phyloP scores from a whole-genome alignment of 805 yeast species.

The Kodamaea laetipori region DNA sequence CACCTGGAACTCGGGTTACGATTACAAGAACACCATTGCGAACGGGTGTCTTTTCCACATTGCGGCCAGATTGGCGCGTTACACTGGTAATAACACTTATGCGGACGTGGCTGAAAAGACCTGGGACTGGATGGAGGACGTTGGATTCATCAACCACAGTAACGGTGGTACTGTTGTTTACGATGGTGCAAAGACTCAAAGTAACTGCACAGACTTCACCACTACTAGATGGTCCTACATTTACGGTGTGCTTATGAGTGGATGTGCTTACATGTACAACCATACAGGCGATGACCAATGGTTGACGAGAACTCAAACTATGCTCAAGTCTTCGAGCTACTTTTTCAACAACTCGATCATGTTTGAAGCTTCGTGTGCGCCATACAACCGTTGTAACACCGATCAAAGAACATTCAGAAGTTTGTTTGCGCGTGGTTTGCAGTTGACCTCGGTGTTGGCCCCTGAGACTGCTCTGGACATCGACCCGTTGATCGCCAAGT shows the following conservation, averaged over 20 bases:
- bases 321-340: constrained; percentile 39
- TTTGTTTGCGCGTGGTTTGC: constrained; percentile 65
- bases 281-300: constrained; percentile 52
- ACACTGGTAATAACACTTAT: constrained; percentile 72
- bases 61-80: constrained; percentile 85
- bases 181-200: constrained; percentile 59
- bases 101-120: constrained; percentile 71
- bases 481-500: constrained; percentile 40
- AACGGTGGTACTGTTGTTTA: constrained; percentile 32
- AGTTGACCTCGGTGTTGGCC: constrained; percentile 55
- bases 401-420: constrained; percentile 79
- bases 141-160: constrained; percentile 18
- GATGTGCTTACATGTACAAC: constrained; percentile 70
- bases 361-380: constrained; percentile 65
- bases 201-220: constrained; percentile 53
- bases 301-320: constrained; percentile 37
- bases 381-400: constrained; percentile 55
- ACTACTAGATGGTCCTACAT: constrained; percentile 66
- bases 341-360: constrained; percentile 50
- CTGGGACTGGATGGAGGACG: constrained; percentile 76
- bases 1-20: constrained; percentile 91
- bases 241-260: constrained; percentile 66
- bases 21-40: constrained; percentile 89
- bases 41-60: constrained; percentile 87
- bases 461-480: constrained; percentile 51